Conservation (phyloP, 805 yeast species). For the Ogataea philodendri region DNA sequence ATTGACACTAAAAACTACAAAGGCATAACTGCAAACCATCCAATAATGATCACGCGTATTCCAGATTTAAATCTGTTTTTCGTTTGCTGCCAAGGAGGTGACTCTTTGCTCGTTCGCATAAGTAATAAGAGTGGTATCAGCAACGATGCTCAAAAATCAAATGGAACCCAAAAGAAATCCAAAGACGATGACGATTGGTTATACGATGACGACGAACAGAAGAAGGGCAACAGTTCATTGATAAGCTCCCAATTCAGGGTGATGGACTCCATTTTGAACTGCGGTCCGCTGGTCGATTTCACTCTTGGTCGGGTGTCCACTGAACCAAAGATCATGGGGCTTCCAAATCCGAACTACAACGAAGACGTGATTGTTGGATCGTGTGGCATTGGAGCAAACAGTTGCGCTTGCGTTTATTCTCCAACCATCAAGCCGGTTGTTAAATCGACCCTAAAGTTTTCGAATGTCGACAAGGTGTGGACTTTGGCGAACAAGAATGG, state of each 20-base stretch:
- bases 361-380: conserved; percentile 70
- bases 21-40: conserved; percentile 31
- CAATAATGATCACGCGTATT: conserved; percentile 42
- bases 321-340: conserved; percentile 54
- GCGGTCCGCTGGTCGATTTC: conserved; percentile 73
- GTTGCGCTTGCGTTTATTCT: conserved; percentile 58
- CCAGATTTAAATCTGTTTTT: conserved; percentile 46
- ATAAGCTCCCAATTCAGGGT: conserved; percentile 38
- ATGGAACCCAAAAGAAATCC: conserved; percentile 10
- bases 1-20: conserved; percentile 23
- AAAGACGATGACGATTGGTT: conserved; percentile 46
- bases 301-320: conserved; percentile 61
- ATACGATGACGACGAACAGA: conserved; percentile 35
- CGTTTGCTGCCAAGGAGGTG: conserved; percentile 59
- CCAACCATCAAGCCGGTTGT: conserved; percentile 69
- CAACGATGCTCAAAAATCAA: no score
- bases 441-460: conserved; percentile 66
- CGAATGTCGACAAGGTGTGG: conserved; percentile 75
- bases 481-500: conserved; percentile 44
- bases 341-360: conserved; percentile 62
- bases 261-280: conserved; percentile 55
- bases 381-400: conserved; percentile 58
- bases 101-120: conserved; percentile 51
- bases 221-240: conserved; percentile 15
- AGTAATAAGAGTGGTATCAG: conserved; percentile 26